Percentiles rank a stretch among this genome's conserved stretches.
phyloP scores from a whole-genome alignment of 2,329 filamentous ascomycete genomes.

The Neofusicoccum laricinum region DNA sequence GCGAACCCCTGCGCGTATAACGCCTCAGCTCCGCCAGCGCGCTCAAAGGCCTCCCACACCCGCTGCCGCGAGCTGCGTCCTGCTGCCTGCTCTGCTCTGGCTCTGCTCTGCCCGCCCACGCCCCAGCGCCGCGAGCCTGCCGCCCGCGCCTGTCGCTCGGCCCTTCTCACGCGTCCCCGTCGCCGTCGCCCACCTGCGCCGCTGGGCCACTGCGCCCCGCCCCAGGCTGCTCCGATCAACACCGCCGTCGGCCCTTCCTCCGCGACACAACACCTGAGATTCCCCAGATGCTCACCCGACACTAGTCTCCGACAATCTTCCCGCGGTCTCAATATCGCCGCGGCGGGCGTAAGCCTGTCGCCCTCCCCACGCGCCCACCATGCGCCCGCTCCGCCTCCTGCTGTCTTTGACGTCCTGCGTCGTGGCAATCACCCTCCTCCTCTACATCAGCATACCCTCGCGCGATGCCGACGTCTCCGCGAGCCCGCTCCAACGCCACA shows the following conservation, averaged over 20 bases:
- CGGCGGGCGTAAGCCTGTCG: conserved; percentile 14
- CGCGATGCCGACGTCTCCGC: conserved; percentile 14
- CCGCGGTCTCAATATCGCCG: conserved; percentile 1
- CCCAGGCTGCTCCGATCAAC: not conserved
- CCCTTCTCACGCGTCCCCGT: not conserved
- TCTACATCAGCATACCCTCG: conserved; percentile 35
- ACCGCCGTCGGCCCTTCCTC: not conserved
- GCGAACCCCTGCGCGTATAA: not conserved
- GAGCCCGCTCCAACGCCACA: conserved; percentile 18
- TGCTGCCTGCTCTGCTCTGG: not conserved
- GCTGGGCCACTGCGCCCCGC: not conserved
- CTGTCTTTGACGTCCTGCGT: conserved; percentile 44
- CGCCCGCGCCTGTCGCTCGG: not conserved
- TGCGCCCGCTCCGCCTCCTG: conserved; percentile 41
- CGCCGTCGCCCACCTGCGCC: not conserved
- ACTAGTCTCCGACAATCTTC: not conserved
- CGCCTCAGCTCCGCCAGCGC: not conserved
- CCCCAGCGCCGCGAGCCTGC: not conserved
- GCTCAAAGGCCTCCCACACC: not conserved
- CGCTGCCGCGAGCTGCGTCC: not conserved
- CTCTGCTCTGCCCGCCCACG: not conserved
- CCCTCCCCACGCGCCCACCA: conserved; percentile 18
- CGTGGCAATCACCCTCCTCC: conserved; percentile 42
- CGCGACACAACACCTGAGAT: conserved; percentile 1
- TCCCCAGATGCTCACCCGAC: conserved; percentile 14